These are phyloP conservation scores for Annulohypoxylon maeteangense DNA, from an alignment of 495 filamentous ascomycete species.

Conservation along the genomic window DNA sequence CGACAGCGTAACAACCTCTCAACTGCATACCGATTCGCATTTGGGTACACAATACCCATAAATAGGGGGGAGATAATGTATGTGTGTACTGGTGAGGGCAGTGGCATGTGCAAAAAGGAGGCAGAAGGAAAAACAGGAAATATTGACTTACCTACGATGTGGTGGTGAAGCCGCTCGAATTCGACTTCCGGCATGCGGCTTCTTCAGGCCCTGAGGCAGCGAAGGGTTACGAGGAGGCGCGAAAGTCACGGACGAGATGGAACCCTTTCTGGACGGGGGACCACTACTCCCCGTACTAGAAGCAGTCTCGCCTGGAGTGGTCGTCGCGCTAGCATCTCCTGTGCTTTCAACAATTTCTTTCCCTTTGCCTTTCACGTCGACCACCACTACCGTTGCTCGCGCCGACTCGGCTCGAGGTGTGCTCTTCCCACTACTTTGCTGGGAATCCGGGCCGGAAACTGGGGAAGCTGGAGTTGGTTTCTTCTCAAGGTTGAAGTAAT, in stretches of 20 bases:
- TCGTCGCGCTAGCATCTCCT: slow-evolving; percentile 46
- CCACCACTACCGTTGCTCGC: slow-evolving; percentile 15
- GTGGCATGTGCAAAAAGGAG: slow-evolving; percentile 7
- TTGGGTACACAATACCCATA: background rate
- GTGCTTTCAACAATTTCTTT: slow-evolving; percentile 43
- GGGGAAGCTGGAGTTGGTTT: slow-evolving; percentile 28
- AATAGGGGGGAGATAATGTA: background rate
- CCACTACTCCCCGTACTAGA: slow-evolving; percentile 51
- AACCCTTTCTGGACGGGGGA: slow-evolving; percentile 55
- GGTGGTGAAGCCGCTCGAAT: slow-evolving; percentile 59
- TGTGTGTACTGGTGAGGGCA: background rate
- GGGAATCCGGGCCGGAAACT: slow-evolving; percentile 7
- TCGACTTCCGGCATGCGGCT: slow-evolving; percentile 54
- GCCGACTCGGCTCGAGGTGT: slow-evolving; percentile 27
- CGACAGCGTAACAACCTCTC: background rate
- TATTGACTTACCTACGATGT: slow-evolving; percentile 56
- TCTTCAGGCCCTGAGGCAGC: slow-evolving; percentile 57
- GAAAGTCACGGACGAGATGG: slow-evolving; percentile 56
- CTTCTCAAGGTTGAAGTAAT: slow-evolving; percentile 53
- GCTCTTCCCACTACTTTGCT: slow-evolving; percentile 31
- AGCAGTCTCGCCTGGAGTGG: slow-evolving; percentile 48
- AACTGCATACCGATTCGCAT: background rate
- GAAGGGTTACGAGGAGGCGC: slow-evolving; percentile 53
- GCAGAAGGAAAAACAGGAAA: slow-evolving; percentile 18
- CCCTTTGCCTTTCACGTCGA: slow-evolving; percentile 37